Evolutionary conservation across 208 protist species (phyloP).

Genomic region (Acanthamoeba lugdunensis): DNA sequence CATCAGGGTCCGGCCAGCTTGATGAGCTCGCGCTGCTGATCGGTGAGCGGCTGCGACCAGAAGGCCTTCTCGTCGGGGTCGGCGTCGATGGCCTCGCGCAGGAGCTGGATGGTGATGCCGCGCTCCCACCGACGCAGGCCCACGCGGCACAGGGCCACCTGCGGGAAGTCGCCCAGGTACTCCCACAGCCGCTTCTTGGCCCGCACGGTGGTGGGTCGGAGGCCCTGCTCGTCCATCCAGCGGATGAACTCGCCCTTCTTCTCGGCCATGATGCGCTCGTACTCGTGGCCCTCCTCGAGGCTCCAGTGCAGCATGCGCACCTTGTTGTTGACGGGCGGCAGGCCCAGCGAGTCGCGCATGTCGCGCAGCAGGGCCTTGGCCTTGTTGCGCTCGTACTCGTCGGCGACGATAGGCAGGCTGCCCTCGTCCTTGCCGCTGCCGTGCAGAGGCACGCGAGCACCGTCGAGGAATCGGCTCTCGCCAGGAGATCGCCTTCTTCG

Average conservation of each 20-base stretch:
- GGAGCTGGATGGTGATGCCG: background rate
- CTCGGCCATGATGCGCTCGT: background rate
- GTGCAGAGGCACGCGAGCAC: background rate
- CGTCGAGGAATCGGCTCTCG: background rate
- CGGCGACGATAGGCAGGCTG: background rate
- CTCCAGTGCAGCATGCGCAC: background rate
- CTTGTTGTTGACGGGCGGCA: background rate
- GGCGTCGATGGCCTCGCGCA: constrained; percentile 5
- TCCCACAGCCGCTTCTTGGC: constrained; percentile 5
- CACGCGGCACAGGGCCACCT: background rate
- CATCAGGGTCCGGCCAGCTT: background rate
- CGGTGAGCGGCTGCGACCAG: constrained; percentile 3
- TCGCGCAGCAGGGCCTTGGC: background rate
- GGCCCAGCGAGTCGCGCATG: background rate
- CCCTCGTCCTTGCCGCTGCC: background rate
- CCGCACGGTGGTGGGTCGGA: background rate
- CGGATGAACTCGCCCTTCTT: constrained; percentile 2
- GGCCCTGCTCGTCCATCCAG: background rate
- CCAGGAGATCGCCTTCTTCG: too few species aligned
- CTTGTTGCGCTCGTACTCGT: background rate
- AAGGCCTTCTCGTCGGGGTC: constrained; percentile 8
- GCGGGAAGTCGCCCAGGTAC: constrained; percentile 4
- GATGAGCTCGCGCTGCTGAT: background rate
- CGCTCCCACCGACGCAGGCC: background rate
- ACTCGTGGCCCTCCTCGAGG: background rate